phyloP scores from a whole-genome alignment of 805 yeast genomes.

The Spathaspora sp. region DNA sequence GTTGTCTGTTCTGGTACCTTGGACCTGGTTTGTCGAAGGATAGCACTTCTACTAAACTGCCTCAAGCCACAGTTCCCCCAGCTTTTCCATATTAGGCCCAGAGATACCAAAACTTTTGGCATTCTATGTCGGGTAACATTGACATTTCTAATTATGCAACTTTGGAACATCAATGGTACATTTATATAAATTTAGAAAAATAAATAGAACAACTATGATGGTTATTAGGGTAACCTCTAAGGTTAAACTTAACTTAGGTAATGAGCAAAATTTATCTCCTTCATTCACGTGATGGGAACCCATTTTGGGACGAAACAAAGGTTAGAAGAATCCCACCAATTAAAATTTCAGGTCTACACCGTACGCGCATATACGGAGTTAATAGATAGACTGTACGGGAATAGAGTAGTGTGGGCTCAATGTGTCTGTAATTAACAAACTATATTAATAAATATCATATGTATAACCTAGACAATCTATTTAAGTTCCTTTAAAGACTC shows the following conservation, averaged over 20 bases:
- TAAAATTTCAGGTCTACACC: not conserved
- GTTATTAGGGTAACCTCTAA: not conserved
- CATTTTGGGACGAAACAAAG: not conserved
- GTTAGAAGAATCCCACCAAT: not conserved
- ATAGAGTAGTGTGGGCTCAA: too few relatives aligned
- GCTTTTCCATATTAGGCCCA: not conserved
- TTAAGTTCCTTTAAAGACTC: conserved; percentile 25
- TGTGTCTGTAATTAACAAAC: too few relatives aligned
- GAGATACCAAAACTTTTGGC: not conserved
- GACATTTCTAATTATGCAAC: not conserved
- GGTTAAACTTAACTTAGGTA: not conserved
- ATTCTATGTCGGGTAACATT: not conserved
- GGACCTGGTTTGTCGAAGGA: not conserved
- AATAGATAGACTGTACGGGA: too few relatives aligned
- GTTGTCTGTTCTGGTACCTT: not conserved
- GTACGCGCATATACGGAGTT: too few relatives aligned
- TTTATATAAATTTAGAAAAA: not conserved
- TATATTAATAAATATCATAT: too few relatives aligned
- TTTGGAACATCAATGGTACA: not conserved
- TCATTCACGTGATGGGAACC: not conserved
- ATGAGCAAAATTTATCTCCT: not conserved
- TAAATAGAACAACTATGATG: not conserved
- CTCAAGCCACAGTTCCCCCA: not conserved
- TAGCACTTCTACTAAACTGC: not conserved
- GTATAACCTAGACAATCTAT: not conserved